Evolutionary conservation across 2,329 filamentous ascomycete genomes (phyloP).

Genomic region (Emmonsiellopsis sp.): DNA sequence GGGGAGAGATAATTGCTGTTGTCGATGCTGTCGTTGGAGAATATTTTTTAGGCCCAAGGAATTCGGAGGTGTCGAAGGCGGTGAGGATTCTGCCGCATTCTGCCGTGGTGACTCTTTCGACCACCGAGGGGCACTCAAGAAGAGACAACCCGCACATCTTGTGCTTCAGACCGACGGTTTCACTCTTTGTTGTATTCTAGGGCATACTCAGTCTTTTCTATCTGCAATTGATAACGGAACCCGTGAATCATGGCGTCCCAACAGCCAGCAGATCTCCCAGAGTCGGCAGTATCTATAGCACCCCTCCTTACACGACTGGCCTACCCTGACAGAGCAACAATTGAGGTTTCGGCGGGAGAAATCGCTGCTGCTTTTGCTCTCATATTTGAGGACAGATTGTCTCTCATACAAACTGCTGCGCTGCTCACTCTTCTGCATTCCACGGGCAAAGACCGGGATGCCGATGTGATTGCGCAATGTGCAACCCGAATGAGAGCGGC

Average conservation of each 20-base stretch:
- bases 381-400: constrained; percentile 84
- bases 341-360: constrained; percentile 60
- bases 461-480: constrained; percentile 79
- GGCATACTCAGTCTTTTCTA: not conserved
- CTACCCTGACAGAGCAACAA: constrained; percentile 34
- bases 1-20: not conserved
- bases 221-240: not conserved
- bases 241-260: constrained; percentile 18
- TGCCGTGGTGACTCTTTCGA: constrained; percentile 1
- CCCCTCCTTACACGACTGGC: constrained; percentile 41
- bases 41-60: constrained; percentile 1
- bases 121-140: not conserved
- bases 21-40: not conserved
- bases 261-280: constrained; percentile 19
- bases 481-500: constrained; percentile 76
- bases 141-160: not conserved
- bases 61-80: not conserved
- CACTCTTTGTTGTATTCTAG: not conserved
- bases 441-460: constrained; percentile 71
- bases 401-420: constrained; percentile 78
- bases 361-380: constrained; percentile 84
- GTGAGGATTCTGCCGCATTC: constrained; percentile 3
- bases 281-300: constrained; percentile 34
- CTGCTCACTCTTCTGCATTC: constrained; percentile 89
- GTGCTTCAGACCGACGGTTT: not conserved